A percentile compares a stretch with the other conserved stretches of the same genome.
These are phyloP conservation scores for Lodderomyces parapsilosis DNA, from an alignment of 1,139 yeast genomes.

Conservation along the genomic window DNA sequence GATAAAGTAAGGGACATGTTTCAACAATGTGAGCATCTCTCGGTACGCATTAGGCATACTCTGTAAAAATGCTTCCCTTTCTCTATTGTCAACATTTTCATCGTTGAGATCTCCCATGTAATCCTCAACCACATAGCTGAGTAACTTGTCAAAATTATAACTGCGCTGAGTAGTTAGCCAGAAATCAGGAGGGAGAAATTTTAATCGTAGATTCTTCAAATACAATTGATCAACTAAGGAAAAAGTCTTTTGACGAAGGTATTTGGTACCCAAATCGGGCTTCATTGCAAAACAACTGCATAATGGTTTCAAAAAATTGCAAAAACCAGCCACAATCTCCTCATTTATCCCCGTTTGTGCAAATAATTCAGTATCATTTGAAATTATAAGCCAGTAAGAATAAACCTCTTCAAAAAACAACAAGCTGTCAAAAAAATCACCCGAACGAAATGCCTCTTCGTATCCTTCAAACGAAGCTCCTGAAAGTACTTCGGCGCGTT, in stretches of 20 bases:
- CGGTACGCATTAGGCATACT: not conserved
- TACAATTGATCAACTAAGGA: slow-evolving; percentile 64
- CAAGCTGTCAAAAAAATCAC: slow-evolving; percentile 33
- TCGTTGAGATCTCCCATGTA: slow-evolving; percentile 25
- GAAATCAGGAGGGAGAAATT: slow-evolving; percentile 51
- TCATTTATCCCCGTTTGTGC: slow-evolving; percentile 42
- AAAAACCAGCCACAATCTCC: slow-evolving; percentile 45
- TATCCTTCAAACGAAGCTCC: not conserved
- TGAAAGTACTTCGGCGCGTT: not conserved
- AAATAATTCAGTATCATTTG: slow-evolving; percentile 68
- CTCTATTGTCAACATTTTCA: slow-evolving; percentile 18
- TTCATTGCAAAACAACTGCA: slow-evolving; percentile 40
- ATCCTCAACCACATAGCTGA: slow-evolving; percentile 39
- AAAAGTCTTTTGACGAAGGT: not conserved
- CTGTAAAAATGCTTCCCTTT: slow-evolving; percentile 9
- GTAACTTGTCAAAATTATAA: slow-evolving; percentile 29
- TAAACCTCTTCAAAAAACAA: slow-evolving; percentile 40
- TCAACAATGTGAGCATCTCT: slow-evolving; percentile 47
- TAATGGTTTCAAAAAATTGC: slow-evolving; percentile 52
- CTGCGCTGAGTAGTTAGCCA: slow-evolving; percentile 48
- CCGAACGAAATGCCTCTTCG: not conserved
- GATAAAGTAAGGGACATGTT: slow-evolving; percentile 73
- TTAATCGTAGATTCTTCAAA: slow-evolving; percentile 63
- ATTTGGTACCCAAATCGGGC: not conserved
- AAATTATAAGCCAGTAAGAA: slow-evolving; percentile 54